Percentiles rank a stretch among this genome's conserved stretches.
These are phyloP conservation scores for Xylariaceae sp. DNA, from an alignment of 2,329 filamentous ascomycete genomes.

Conservation along the genomic window DNA sequence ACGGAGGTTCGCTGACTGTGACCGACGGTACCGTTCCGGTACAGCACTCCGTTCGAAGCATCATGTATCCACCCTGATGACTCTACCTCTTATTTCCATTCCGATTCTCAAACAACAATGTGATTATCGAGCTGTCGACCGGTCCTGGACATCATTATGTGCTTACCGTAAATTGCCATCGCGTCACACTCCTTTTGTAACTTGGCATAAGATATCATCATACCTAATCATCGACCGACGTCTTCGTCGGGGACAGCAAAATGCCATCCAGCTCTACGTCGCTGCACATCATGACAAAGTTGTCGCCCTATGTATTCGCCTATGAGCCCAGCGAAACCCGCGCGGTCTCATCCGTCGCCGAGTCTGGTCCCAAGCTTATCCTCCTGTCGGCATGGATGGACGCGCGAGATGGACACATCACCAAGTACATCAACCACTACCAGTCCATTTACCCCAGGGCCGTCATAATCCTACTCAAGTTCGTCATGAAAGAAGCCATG, in stretches of 20 bases:
- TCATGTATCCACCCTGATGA: no score
- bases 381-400: constrained; percentile 50
- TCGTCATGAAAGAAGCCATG: constrained; percentile 37
- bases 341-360: constrained; percentile 3
- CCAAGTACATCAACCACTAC: constrained; percentile 48
- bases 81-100: no score
- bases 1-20: no score
- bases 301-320: constrained; percentile 29
- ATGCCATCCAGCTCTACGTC: constrained; percentile 19
- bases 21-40: no score
- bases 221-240: neutral
- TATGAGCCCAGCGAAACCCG: constrained; percentile 26
- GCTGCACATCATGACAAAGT: constrained; percentile 27
- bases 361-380: constrained; percentile 42
- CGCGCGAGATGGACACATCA: constrained; percentile 46
- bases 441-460: constrained; percentile 43
- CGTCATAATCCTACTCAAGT: constrained; percentile 45
- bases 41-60: no score
- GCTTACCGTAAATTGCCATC: no score
- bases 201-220: neutral
- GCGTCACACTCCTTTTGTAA: neutral
- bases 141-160: neutral
- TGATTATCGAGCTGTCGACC: neutral
- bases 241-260: neutral
- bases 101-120: neutral